Evolutionary conservation across 306 rosid species (phyloP), one percentile per base, ranked within the genome.

Genomic region (Medicago ruthenica): DNA sequence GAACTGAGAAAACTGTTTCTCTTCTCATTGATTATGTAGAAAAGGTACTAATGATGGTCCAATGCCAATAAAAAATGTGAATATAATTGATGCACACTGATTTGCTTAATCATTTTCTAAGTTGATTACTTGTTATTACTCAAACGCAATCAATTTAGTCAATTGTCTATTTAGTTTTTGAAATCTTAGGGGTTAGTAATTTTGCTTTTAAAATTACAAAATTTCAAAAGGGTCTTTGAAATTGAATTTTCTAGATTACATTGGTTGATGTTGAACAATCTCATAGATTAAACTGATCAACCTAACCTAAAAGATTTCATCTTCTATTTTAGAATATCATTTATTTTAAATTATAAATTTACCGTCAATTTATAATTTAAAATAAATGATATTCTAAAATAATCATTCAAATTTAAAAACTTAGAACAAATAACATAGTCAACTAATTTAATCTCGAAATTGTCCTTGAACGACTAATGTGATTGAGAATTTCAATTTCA

Each of bases 31-130:
- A 86, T 67, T 88, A 71, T 18, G 88, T 84, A 24, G 80, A 85
- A 77, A 86, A 90, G 97, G 98, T 95, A 82, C 41, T 60, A 79
- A 81, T 80, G 86, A 79, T 80, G 86, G 80, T 74, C 88, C 86
- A 82, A 41, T 48, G 50, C 50, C n/a, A 70, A 45, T 2, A 68
- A 76, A 21, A 66, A 22, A 64, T 51, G 39, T 40, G 34, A 55
- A 68, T 5, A 17, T 16, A 45, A 45, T 59, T 87, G 71, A 76
- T 83, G 72, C 37, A 34, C 37, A 34, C 1, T 34, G 7, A 34
- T 34, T 34, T 34, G 37, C 7, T 34, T 34, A 34, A 34, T 34
- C 7, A 5, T 34, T 34, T 34, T 34, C 0, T 34, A 34, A 34
- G 37, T 34, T 34, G 37, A 6, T 34, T 34, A 34, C 37, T 5